These are phyloP conservation scores for Claviceps spartinae DNA, from an alignment of 2,329 filamentous ascomycete genomes.

Conservation along the genomic window DNA sequence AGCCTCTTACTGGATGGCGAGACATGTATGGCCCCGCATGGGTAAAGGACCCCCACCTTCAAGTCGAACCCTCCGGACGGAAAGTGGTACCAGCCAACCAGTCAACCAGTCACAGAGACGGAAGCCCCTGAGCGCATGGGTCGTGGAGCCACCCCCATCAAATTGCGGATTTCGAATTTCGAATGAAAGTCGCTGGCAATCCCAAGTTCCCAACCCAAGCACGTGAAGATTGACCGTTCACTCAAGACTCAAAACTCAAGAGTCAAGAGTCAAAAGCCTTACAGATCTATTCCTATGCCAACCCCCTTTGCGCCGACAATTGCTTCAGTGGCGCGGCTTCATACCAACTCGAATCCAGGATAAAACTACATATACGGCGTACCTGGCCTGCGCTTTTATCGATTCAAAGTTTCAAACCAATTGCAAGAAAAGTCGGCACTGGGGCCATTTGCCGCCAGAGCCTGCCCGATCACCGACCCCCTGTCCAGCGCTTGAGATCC, in stretches of 20 bases:
- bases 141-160: not conserved
- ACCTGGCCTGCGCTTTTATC: too few species aligned
- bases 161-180: not conserved
- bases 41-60: not conserved
- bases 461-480: not conserved
- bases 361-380: not conserved
- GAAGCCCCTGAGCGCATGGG: too few species aligned
- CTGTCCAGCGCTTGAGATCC: not conserved
- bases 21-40: too few species aligned
- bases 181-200: not conserved
- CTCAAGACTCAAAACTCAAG: not conserved
- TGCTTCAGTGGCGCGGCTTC: not conserved
- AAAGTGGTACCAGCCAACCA: not conserved
- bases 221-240: not conserved
- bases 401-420: too few species aligned
- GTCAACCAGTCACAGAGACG: not conserved
- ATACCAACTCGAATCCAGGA: not conserved
- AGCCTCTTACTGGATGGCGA: not conserved
- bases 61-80: not conserved
- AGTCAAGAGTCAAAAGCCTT: too few species aligned
- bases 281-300: not conserved
- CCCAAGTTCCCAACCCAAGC: not conserved
- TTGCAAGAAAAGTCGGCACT: too few species aligned
- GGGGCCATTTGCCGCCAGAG: not conserved
- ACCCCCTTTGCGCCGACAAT: too few species aligned